Evolutionary conservation across 2,329 filamentous ascomycete species (phyloP).

Genomic region (Fusarium goolgardi): DNA sequence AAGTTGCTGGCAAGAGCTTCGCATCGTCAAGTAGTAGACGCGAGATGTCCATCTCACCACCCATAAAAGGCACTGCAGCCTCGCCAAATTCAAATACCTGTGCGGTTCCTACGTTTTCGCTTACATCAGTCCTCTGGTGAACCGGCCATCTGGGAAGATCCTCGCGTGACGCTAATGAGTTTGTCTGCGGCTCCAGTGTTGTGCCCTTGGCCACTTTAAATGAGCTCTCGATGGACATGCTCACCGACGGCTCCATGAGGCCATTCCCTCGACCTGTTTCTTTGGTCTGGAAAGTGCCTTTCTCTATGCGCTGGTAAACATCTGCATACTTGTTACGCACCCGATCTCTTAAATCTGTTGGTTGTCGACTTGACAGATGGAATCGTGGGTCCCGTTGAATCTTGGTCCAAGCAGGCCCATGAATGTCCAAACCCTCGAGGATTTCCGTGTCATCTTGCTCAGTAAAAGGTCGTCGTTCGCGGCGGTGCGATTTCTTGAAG

Average conservation of each 20-base stretch:
- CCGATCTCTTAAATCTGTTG: constrained; percentile 72
- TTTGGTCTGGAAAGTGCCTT: constrained; percentile 61
- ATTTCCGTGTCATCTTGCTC: constrained; percentile 73
- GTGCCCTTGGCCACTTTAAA: constrained; percentile 55
- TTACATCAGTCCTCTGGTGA: constrained; percentile 50
- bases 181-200: constrained; percentile 55
- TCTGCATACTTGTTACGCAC: constrained; percentile 73
- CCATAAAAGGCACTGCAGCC: constrained; percentile 53
- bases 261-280: constrained; percentile 56
- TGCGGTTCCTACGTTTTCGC: constrained; percentile 42
- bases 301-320: constrained; percentile 67
- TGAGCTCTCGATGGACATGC: constrained; percentile 61
- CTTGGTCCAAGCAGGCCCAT: constrained; percentile 73
- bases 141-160: constrained; percentile 60
- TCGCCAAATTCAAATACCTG: constrained; percentile 60
- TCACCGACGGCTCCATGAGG: constrained; percentile 64
- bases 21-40: constrained; percentile 68
- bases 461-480: constrained; percentile 70
- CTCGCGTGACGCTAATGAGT: constrained; percentile 58
- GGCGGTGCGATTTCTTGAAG: constrained; percentile 70
- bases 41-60: constrained; percentile 72
- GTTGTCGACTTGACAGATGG: constrained; percentile 68
- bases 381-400: constrained; percentile 71
- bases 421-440: constrained; percentile 67
- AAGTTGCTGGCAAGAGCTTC: constrained; percentile 45